Base-by-base conservation (phyloP, 1,284 basidiomycete genomes). In the Papiliotrema terrestris region DNA sequence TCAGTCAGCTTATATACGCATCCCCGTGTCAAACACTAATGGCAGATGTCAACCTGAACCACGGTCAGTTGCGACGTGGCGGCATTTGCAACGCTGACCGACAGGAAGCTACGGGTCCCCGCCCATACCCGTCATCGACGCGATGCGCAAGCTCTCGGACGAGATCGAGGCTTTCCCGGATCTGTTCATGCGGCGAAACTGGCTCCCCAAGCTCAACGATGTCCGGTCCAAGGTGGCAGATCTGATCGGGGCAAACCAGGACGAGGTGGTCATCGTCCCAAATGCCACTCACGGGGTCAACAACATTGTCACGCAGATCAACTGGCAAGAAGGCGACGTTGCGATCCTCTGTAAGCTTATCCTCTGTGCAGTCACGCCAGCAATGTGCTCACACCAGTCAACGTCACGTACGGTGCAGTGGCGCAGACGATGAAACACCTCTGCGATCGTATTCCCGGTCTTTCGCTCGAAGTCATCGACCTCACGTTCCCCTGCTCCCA, bases 261-360 rank as follows among this genome's bases (percentile, higher is more conserved):
- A 87, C 42, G 87, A 90, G 59, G 79, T 84, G 15, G 86, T 89
- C 11, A 67, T 90, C 20, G 83, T 74, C 0, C 78, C 80, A 5
- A 89, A 88, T 58, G 80, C 84, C 0, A 84, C 84, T 0, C 82
- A 84, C 61, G 88, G 85, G 1, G 61, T 90, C 41, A 84, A 85
- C 62, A 87, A 83, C 8, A 76, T 90, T 36, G 66, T 88, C 45
- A 71, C 80, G 42, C 88, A 87, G 64, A 78, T 90, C 25, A 73
- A 78, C 23, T 84, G 81, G 81, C 66, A 75, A 25, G 74, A 79
- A 25, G 81, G 79, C 3, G 83, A 84, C 61, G 62, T 83, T 9
- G 73, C 84, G 38, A 64, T 83, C 29, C 73, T 67, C 26, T 80
- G 82, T 83, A 49, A 62, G 79, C 63, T 2, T 51, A 17, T 32